Conservation (phyloP, 176 grass and related monocot genomes). For the Carex kokanica region DNA sequence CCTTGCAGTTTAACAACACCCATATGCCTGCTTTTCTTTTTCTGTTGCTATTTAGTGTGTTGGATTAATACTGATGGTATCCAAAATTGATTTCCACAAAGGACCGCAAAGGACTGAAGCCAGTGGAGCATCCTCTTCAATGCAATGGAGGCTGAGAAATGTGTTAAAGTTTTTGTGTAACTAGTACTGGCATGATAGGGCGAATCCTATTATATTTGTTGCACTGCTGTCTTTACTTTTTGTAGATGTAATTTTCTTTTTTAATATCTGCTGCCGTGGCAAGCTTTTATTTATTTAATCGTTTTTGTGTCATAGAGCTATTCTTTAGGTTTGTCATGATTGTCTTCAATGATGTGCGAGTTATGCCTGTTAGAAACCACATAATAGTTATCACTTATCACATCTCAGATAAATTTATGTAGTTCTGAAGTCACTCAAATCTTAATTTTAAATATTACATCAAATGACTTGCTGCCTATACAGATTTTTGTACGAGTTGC, state of each 20-base stretch:
- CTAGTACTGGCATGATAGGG: neutral
- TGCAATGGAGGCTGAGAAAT: constrained; percentile 8
- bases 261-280: neutral
- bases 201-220: neutral
- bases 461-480: neutral
- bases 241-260: neutral
- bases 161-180: constrained; percentile 11
- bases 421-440: neutral
- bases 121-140: constrained; percentile 14
- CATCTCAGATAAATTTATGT: neutral
- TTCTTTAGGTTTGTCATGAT: neutral
- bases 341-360: neutral
- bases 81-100: neutral
- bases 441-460: neutral
- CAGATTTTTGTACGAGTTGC: neutral
- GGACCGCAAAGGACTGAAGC: constrained; percentile 26
- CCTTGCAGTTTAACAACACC: neutral
- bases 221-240: neutral
- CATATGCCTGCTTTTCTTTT: neutral
- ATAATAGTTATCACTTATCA: neutral
- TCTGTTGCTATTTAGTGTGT: neutral
- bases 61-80: neutral
- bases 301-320: neutral
- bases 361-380: neutral
- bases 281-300: neutral